Evolutionary conservation across 2,329 filamentous ascomycete genomes (phyloP), one percentile per base, ranked within the genome.

Genomic region (Orbilia quercus): DNA sequence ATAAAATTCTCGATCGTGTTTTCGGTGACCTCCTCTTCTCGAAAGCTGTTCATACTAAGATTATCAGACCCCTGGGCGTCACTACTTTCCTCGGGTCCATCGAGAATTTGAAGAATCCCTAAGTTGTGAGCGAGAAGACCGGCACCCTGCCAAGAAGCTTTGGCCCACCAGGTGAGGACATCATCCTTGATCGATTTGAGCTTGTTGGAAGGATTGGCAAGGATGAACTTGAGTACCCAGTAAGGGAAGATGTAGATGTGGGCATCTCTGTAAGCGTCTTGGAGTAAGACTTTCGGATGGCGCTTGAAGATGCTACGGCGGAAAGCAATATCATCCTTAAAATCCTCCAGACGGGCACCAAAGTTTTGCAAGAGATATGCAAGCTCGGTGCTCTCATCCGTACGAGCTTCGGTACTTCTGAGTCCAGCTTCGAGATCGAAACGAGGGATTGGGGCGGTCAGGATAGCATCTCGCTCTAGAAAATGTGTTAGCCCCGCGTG

Each of bases 161-260:
- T 98, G 34, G 93, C 91, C 92, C 93, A 96, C 90, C 91, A 96
- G 5, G 93, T 92, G 14, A 98, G 84, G 4, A 97, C 88, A 78
- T 98, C 94, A 80, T 98, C 94, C 31, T 90, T 91, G 51, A 99
- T 88, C 64, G 89, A 96, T 77, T 96, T 91, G 75, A 99, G 87
- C 9, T 86, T 88, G 28, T 93, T 89, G 78, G 97, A 96, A 74
- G 85, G 84, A 67, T 87, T 86, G 14, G 44, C 66, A 18, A 74
- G 70, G 44, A 96, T 87, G 80, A 96, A 90, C 60, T 96, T 89
- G 78, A 96, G 86, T 7, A 96, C 86, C 94, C 95, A 98, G 76
- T 88, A 88, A 0, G 95, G 95, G 76, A 99, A 91, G 75, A 99
- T 88, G 81, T 99, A 99, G 67, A 98, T 90, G 79, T 98, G 94